Percentiles rank a stretch among this genome's conserved stretches.
Conservation (phyloP, 352 stramenopile species). For the Phytophthora hibernalis region DNA sequence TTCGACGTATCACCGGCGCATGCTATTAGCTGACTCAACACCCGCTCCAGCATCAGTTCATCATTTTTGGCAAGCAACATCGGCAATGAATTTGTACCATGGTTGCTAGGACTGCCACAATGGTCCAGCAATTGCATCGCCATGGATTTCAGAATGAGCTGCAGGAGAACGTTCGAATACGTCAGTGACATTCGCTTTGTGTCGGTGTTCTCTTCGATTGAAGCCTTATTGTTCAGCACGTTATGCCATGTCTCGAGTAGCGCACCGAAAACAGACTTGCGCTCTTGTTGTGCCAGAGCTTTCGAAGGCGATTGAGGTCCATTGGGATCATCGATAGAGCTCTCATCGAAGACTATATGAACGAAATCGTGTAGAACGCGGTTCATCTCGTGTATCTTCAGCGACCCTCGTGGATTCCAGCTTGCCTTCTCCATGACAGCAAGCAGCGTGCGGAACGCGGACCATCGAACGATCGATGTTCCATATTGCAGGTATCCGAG, state of each 20-base stretch:
- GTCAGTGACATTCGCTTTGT: constrained; percentile 54
- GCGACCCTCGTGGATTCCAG: constrained; percentile 48
- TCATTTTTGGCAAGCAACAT: constrained; percentile 36
- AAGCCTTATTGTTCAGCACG: constrained; percentile 53
- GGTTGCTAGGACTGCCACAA: background rate
- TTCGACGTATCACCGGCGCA: constrained; percentile 42
- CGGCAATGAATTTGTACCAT: constrained; percentile 13
- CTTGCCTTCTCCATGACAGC: constrained; percentile 65
- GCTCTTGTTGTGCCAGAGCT: constrained; percentile 1
- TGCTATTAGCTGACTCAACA: constrained; percentile 52
- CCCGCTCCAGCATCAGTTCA: constrained; percentile 49
- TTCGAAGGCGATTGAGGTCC: constrained; percentile 4
- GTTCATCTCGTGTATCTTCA: constrained; percentile 48
- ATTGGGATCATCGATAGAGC: constrained; percentile 32
- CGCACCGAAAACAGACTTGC: constrained; percentile 46
- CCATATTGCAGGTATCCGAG: constrained; percentile 63
- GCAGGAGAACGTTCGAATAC: constrained; percentile 64
- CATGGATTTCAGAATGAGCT: constrained; percentile 76
- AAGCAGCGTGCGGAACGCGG: constrained; percentile 64
- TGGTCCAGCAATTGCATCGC: constrained; percentile 47
- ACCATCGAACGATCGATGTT: constrained; percentile 46
- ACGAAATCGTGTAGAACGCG: constrained; percentile 64
- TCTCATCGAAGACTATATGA: constrained; percentile 66
- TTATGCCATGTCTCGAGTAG: constrained; percentile 64
- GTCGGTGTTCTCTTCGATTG: constrained; percentile 47